Evolutionary conservation across 2,329 filamentous ascomycete genomes (phyloP), one percentile per base, ranked within the genome.

Genomic region (Aspergillus quadrilineatus): DNA sequence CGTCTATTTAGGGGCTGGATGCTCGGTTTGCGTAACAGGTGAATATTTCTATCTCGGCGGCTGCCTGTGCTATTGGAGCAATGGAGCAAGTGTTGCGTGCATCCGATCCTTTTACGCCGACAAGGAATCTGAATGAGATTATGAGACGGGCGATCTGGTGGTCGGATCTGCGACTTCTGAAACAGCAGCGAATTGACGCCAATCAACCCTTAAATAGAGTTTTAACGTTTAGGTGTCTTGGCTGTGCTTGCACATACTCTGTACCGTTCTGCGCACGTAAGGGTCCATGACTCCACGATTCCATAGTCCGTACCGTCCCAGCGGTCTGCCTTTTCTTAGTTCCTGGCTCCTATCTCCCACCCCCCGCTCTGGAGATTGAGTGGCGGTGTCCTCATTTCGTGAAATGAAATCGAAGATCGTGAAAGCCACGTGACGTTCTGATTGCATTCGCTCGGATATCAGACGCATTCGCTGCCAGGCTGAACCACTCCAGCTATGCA

Each of bases 381-480:
- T 48, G 34, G 50, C 34, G 43, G 41, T 39, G 29, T 45, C 30
- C 43, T 51, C 52, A 39, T 43, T 42, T 50, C 52, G 17, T 50
- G 32, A 58, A 55, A 54, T 52, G 42, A 51, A 9, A 30, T 28
- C 32, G 52, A 12, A 29, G 55, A 53, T 60, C 54, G 15, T 34
- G 48, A 56, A 56, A 22, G n/a, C 52, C 57, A 58, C 53, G 57
- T 61, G 59, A 59, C 54, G 57, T 60, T 49, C 49, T 61, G 45
- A 45, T 53, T 53, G 45, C 43, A 34, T 30, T 28, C 7, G 28
- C 43, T 30, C 29, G 36, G 9, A 14, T 14, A 37, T 37, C 48
- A 34, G 43, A 30, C 32, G 22, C 22, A 8, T 28, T 37, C 46
- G 42, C n/a, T 22, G 34, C 22, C 15, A 42, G 22, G 47, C 48